These are phyloP conservation scores for Blastobotrys persicus DNA, from an alignment of 1,139 yeast genomes.

Conservation along the genomic window DNA sequence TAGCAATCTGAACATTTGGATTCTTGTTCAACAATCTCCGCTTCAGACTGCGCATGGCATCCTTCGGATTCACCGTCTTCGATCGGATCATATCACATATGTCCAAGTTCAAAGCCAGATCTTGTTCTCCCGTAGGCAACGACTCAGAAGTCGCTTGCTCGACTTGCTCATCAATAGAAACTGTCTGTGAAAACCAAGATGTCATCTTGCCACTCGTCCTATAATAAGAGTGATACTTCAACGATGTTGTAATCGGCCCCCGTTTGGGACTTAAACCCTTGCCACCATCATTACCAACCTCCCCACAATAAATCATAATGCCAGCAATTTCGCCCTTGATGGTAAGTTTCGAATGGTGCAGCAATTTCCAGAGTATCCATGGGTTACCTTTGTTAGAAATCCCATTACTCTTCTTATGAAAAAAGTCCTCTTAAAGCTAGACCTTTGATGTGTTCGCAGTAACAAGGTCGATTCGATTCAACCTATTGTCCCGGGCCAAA, in stretches of 20 bases:
- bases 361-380: too few relatives aligned
- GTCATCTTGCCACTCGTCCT: slow-evolving; percentile 6
- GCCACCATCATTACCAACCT: neutral
- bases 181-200: slow-evolving; percentile 61
- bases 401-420: too few relatives aligned
- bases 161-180: slow-evolving; percentile 61
- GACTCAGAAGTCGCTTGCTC: slow-evolving; percentile 82
- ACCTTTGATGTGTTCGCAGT: too few relatives aligned
- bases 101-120: slow-evolving; percentile 75
- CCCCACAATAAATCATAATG: neutral
- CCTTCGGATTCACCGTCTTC: slow-evolving; percentile 76
- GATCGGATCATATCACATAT: slow-evolving; percentile 85
- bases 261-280: neutral
- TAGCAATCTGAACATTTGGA: slow-evolving; percentile 74
- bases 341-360: too few relatives aligned
- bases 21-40: slow-evolving; percentile 63
- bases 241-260: neutral
- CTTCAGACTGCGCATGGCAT: slow-evolving; percentile 80
- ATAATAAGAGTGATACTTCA: neutral
- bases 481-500: too few relatives aligned
- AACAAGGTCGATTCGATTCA: too few relatives aligned
- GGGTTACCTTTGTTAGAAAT: too few relatives aligned
- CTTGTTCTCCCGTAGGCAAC: slow-evolving; percentile 90
- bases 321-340: slow-evolving; percentile 5
- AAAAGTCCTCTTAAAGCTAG: too few relatives aligned